phyloP scores from a whole-genome alignment of 164 flowering plant genomes.

The Saururus chinensis region DNA sequence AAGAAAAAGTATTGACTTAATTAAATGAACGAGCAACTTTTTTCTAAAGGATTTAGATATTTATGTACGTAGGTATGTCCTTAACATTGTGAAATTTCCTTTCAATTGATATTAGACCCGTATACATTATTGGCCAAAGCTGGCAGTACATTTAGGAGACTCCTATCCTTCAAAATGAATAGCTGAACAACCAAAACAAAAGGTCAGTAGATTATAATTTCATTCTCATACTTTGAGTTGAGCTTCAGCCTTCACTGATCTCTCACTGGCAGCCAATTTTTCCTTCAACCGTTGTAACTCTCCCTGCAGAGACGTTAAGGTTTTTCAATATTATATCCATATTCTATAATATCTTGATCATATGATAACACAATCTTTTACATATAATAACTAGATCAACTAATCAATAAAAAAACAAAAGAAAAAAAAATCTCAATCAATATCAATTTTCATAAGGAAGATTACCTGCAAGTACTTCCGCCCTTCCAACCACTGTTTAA shows the following conservation, averaged over 20 bases:
- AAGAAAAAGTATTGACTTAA: too few relatives aligned
- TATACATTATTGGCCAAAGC: too few relatives aligned
- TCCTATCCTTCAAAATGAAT: too few relatives aligned
- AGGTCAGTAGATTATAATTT: background rate
- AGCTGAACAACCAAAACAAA: too few relatives aligned
- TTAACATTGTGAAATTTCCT: too few relatives aligned
- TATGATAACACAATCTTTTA: background rate
- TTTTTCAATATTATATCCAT: too few relatives aligned
- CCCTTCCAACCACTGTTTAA: constrained; percentile 79
- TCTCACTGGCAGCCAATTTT: constrained; percentile 62
- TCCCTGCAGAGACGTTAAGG: constrained; percentile 30
- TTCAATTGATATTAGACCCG: too few relatives aligned
- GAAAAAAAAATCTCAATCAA: too few relatives aligned
- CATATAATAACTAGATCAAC: background rate
- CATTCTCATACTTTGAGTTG: constrained; percentile 56
- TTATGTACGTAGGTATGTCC: background rate
- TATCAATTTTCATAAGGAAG: background rate
- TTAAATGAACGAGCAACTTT: background rate
- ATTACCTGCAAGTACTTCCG: constrained; percentile 62
- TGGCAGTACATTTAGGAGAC: too few relatives aligned
- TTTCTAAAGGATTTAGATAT: background rate
- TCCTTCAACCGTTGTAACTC: constrained; percentile 77
- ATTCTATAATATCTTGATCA: background rate
- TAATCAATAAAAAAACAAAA: too few relatives aligned
- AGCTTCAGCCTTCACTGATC: constrained; percentile 85